Conservation (phyloP, 75 land plant species). For the Adiantum capillusveneris region DNA sequence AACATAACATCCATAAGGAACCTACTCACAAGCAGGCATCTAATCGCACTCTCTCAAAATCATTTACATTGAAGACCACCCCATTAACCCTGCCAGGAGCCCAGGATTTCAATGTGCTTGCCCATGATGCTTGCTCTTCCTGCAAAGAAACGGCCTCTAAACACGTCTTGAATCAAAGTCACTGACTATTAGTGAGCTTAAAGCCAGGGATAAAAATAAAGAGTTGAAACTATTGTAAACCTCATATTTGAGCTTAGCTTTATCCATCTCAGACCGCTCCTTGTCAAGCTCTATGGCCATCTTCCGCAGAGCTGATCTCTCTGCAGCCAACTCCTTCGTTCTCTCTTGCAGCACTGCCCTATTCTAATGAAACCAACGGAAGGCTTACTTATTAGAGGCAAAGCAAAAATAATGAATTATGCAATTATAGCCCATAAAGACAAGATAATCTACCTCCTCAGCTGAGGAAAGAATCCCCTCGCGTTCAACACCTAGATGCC, state of each 20-base stretch:
- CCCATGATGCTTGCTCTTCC: constrained; percentile 18
- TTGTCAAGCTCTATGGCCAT: constrained; percentile 14
- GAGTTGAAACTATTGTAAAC: neutral
- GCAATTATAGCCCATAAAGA: too few relatives aligned
- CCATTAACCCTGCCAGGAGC: constrained; percentile 5
- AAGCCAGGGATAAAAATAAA: too few relatives aligned
- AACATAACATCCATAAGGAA: too few relatives aligned
- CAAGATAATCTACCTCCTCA: constrained; percentile 44
- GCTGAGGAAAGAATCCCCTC: constrained; percentile 37
- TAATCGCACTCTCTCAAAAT: too few relatives aligned
- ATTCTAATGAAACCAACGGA: constrained; percentile 17
- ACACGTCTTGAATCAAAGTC: too few relatives aligned
- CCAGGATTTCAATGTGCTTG: constrained; percentile 14
- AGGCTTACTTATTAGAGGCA: too few relatives aligned
- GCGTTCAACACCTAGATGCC: constrained; percentile 30
- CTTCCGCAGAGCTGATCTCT: constrained; percentile 6
- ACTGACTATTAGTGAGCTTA: too few relatives aligned
- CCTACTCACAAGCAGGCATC: too few relatives aligned
- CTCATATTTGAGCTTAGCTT: constrained; percentile 3
- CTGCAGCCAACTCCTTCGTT: constrained; percentile 16
- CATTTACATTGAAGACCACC: neutral
- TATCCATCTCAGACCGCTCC: constrained; percentile 9
- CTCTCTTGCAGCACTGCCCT: constrained; percentile 8
- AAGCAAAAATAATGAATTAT: too few relatives aligned
- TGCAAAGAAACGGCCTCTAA: neutral